Evolutionary conservation across 202 grass and related monocot species (phyloP).

Genomic region (Digitaria exilis): DNA sequence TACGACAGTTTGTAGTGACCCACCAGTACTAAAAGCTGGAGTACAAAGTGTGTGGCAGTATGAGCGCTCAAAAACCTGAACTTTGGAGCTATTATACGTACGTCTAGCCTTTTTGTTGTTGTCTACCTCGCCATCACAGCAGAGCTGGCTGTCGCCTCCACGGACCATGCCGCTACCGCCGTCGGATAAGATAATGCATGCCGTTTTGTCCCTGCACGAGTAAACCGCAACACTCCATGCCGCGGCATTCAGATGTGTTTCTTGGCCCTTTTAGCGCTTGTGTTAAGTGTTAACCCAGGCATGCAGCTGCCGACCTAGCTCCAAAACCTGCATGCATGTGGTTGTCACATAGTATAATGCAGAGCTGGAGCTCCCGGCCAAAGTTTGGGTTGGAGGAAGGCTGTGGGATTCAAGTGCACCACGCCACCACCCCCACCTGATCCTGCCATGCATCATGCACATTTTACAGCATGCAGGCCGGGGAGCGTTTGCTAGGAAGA

Average conservation of each 20-base stretch:
- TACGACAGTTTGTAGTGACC: not conserved
- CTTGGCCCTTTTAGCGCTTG: not conserved
- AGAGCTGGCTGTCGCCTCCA: not conserved
- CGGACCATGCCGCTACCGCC: not conserved
- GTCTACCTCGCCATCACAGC: not conserved
- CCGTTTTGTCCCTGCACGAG: conserved; percentile 31
- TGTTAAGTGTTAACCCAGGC: not conserved
- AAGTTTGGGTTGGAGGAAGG: not conserved
- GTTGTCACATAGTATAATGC: not conserved
- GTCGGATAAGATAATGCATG: not conserved
- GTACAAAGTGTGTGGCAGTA: not conserved
- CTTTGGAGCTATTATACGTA: conserved; percentile 18
- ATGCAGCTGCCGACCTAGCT: not conserved
- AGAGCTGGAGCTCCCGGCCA: not conserved
- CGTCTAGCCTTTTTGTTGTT: not conserved
- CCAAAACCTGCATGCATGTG: not conserved
- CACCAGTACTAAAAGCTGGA: not conserved
- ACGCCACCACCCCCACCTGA: not conserved
- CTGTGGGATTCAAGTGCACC: not conserved
- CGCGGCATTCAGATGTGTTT: conserved; percentile 34
- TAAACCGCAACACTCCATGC: conserved; percentile 33
- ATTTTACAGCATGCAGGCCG: not conserved
- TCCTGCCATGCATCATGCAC: not conserved
- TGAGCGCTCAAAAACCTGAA: conserved; percentile 12
- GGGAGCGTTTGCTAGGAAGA: conserved; percentile 24